phyloP scores from a whole-genome alignment of 305 asterid species.

The Ilex paraguariensis region DNA sequence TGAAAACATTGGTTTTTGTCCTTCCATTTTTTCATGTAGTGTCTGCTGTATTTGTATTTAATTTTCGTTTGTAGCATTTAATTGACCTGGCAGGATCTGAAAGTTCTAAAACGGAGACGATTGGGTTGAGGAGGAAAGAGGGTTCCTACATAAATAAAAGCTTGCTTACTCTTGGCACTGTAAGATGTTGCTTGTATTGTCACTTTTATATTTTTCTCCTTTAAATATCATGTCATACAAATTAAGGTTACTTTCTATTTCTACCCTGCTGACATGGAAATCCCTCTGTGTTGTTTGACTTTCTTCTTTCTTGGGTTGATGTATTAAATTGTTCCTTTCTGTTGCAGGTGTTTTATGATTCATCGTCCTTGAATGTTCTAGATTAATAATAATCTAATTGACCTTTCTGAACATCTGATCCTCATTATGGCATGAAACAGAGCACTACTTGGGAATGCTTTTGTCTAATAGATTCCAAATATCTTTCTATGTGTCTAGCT shows the following conservation, averaged over 20 bases:
- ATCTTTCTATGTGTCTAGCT: too few species aligned
- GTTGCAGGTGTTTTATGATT: too few species aligned
- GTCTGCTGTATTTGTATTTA: constrained; percentile 6
- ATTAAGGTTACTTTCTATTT: constrained; percentile 14
- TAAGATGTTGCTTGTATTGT: constrained; percentile 37
- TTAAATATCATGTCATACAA: constrained; percentile 6
- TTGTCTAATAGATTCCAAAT: too few species aligned
- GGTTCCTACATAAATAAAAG: constrained; percentile 87
- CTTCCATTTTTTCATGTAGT: background rate
- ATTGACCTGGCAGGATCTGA: constrained; percentile 95
- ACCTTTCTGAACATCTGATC: too few species aligned
- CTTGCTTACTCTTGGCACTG: constrained; percentile 84
- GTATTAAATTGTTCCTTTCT: too few species aligned
- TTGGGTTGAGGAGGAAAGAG: constrained; percentile 79
- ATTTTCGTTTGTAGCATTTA: constrained; percentile 55
- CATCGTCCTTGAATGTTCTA: too few species aligned
- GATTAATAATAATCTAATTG: too few species aligned
- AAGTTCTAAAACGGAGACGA: constrained; percentile 81
- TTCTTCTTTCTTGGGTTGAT: too few species aligned
- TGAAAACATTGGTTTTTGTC: background rate
- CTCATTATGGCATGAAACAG: too few species aligned
- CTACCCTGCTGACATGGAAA: background rate
- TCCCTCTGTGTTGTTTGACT: too few species aligned
- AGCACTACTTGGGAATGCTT: too few species aligned
- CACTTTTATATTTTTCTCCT: constrained; percentile 13